Conservation (phyloP, 192 early-diverging fungal genomes). For the Mortierella claussenii region DNA sequence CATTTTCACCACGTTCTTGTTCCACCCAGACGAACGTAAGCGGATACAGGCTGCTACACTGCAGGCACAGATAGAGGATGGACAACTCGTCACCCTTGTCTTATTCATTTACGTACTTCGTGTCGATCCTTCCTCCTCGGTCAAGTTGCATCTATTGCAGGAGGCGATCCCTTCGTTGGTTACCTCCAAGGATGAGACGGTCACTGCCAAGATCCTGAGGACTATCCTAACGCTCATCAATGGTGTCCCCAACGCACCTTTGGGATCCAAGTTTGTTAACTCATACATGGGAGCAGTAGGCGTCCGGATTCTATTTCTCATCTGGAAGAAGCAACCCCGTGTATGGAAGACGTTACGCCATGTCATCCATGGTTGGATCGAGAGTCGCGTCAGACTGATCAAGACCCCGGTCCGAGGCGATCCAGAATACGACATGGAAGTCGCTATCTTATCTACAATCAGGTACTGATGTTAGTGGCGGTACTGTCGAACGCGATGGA, state of each 20-base stretch:
- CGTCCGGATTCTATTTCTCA: conserved; percentile 55
- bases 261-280: conserved; percentile 25
- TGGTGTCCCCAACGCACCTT: conserved; percentile 38
- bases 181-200: conserved; percentile 56
- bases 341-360: conserved; percentile 64
- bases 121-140: conserved; percentile 29
- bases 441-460: conserved; percentile 61
- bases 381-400: conserved; percentile 39
- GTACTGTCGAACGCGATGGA: background rate
- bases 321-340: conserved; percentile 61
- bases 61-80: conserved; percentile 24
- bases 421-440: conserved; percentile 57
- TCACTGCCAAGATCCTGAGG: conserved; percentile 59
- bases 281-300: conserved; percentile 59
- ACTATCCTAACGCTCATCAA: conserved; percentile 56
- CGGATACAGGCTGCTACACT: conserved; percentile 33
- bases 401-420: conserved; percentile 38
- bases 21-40: conserved; percentile 40
- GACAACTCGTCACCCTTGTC: conserved; percentile 56
- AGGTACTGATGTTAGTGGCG: conserved; percentile 21
- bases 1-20: conserved; percentile 48
- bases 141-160: conserved; percentile 57
- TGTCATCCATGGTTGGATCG: conserved; percentile 61
- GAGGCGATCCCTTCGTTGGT: conserved; percentile 58
- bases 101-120: conserved; percentile 60